phyloP scores from a whole-genome alignment of 805 yeast species.

The Cyberlindnera euphorbiae region DNA sequence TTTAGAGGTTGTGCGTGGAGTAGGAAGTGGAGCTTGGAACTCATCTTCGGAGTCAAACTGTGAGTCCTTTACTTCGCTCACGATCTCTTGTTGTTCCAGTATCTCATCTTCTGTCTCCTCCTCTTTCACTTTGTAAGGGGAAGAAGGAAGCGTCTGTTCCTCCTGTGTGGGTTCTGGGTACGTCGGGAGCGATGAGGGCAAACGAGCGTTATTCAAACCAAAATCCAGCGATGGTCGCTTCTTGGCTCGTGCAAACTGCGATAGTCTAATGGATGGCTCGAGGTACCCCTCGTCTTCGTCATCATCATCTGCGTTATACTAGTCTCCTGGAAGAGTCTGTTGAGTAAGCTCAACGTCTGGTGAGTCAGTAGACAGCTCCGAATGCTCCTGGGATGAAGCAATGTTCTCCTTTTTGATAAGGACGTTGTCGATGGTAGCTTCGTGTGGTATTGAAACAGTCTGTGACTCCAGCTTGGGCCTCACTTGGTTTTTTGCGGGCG shows the following conservation, averaged over 20 bases:
- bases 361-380: no score
- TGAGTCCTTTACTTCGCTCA: slow-evolving; percentile 14
- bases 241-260: background rate
- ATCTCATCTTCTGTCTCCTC: slow-evolving; percentile 4
- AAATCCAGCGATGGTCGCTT: slow-evolving; percentile 14
- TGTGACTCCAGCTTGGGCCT: background rate
- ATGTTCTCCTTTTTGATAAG: no score
- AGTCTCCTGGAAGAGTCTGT: no score
- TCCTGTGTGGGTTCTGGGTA: background rate
- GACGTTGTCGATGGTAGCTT: no score
- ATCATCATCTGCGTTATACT: no score
- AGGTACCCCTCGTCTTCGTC: no score
- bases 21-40: slow-evolving; percentile 2
- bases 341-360: no score
- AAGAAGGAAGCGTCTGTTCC: background rate
- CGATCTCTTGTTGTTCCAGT: slow-evolving; percentile 1
- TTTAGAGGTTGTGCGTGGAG: slow-evolving; percentile 9
- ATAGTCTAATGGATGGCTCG: background rate
- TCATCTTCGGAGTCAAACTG: slow-evolving; percentile 11
- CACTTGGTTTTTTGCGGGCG: background rate
- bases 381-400: no score
- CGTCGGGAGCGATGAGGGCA: slow-evolving; percentile 13
- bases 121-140: slow-evolving; percentile 11
- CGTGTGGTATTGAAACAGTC: background rate
- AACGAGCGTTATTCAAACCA: slow-evolving; percentile 8